Evolutionary conservation across 768 basidiomycete genomes (phyloP).

Genomic region (Leccinum longicurvipes): DNA sequence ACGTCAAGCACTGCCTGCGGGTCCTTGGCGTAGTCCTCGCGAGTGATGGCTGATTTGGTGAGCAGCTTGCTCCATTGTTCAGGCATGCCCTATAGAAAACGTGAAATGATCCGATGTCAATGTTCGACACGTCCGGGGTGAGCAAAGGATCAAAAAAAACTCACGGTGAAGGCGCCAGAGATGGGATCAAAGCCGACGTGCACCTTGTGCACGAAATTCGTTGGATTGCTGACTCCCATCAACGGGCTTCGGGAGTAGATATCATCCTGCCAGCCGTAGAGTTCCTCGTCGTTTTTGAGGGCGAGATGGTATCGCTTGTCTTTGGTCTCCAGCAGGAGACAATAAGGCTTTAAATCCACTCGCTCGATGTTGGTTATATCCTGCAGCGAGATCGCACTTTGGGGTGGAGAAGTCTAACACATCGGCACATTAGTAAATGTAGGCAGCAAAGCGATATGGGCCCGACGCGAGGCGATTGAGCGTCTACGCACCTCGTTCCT

Average conservation of each 20-base stretch:
- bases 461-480: not conserved
- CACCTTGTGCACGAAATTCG: constrained; percentile 98
- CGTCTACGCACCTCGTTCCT: constrained; percentile 78
- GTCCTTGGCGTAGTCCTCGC: constrained; percentile 95
- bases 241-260: constrained; percentile 89
- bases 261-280: constrained; percentile 99
- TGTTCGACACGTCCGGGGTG: not conserved
- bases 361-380: constrained; percentile 89
- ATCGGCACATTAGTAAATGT: constrained; percentile 7
- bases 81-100: constrained; percentile 74
- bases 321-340: constrained; percentile 80
- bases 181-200: constrained; percentile 97
- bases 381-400: constrained; percentile 60
- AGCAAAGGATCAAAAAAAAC: constrained; percentile 28
- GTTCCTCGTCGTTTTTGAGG: constrained; percentile 90
- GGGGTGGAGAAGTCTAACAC: constrained; percentile 48
- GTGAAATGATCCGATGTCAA: not conserved
- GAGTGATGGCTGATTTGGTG: constrained; percentile 95
- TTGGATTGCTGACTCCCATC: constrained; percentile 91
- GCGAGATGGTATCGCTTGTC: constrained; percentile 79
- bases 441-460: not conserved
- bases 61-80: constrained; percentile 98
- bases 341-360: constrained; percentile 93
- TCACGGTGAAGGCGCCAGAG: constrained; percentile 89
- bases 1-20: constrained; percentile 97